phyloP scores from a whole-genome alignment of 2,329 filamentous ascomycete genomes.

The Diaporthe vaccinii region DNA sequence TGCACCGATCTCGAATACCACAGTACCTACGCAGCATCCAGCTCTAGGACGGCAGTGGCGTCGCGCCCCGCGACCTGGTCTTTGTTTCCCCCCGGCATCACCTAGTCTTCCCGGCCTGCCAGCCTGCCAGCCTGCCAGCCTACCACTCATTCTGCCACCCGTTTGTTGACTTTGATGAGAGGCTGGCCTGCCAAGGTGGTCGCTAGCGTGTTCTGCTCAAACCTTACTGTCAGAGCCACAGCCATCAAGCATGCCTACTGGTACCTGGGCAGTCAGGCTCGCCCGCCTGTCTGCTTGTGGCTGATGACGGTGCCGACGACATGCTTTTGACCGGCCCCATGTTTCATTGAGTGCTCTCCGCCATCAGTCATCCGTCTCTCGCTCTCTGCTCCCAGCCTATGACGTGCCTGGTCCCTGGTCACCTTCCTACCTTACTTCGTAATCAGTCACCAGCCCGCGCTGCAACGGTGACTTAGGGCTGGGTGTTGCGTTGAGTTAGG shows the following conservation, averaged over 20 bases:
- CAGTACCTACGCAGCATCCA: not conserved
- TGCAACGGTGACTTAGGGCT: conserved; percentile 9
- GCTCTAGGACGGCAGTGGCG: conserved; percentile 1
- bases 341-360: conserved; percentile 15
- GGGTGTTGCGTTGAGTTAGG: not conserved
- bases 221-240: conserved; percentile 9
- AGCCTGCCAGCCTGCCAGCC: not conserved
- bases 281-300: not conserved
- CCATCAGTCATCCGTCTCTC: conserved; percentile 2
- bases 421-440: not conserved
- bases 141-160: not conserved
- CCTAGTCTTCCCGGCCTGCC: not conserved
- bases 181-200: conserved; percentile 15
- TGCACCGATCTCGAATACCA: not conserved
- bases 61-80: conserved; percentile 11
- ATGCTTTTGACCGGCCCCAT: conserved; percentile 10
- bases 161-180: not conserved
- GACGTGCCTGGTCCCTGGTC: conserved; percentile 12
- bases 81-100: not conserved
- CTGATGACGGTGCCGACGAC: conserved; percentile 23
- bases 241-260: not conserved
- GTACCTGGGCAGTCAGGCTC: not conserved
- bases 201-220: not conserved
- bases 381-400: not conserved
- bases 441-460: conserved; percentile 1